Conservation (phyloP, 345 rosid genomes). For the Lagerstroemia speciosa region DNA sequence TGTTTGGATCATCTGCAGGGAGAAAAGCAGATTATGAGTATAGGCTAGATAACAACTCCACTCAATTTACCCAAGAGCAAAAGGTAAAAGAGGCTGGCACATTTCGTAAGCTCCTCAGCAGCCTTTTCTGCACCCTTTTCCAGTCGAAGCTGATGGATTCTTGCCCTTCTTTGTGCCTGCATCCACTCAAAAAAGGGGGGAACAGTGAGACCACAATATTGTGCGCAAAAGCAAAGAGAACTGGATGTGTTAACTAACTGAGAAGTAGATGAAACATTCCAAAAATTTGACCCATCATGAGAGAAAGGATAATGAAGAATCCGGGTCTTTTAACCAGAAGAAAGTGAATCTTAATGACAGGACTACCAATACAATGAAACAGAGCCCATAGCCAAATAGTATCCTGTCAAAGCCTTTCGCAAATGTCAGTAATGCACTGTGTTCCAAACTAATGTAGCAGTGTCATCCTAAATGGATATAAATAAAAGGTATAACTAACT, state of each 20-base stretch:
- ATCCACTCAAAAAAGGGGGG: not conserved
- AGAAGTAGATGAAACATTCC: not conserved
- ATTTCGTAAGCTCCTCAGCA: conserved; percentile 65
- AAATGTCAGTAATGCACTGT: not conserved
- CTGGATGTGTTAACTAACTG: not conserved
- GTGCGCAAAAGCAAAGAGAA: not conserved
- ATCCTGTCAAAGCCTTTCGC: not conserved
- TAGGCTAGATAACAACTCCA: not conserved
- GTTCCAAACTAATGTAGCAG: too few relatives aligned
- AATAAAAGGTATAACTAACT: too few relatives aligned
- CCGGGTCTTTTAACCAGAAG: not conserved
- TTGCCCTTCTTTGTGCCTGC: conserved; percentile 65
- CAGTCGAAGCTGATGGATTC: conserved; percentile 64
- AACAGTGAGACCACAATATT: not conserved
- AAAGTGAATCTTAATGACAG: not conserved
- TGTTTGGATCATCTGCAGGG: conserved; percentile 72
- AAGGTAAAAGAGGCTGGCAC: conserved; percentile 24
- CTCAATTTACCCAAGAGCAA: conserved; percentile 5
- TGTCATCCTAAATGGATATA: too few relatives aligned
- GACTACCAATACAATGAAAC: not conserved
- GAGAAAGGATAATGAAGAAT: not conserved
- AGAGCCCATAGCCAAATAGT: not conserved
- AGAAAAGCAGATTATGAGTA: not conserved
- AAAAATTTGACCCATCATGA: not conserved
- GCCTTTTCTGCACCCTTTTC: conserved; percentile 88